Evolutionary conservation across 768 basidiomycete species (phyloP).

Genomic region (Leucocoprinus leucothites): DNA sequence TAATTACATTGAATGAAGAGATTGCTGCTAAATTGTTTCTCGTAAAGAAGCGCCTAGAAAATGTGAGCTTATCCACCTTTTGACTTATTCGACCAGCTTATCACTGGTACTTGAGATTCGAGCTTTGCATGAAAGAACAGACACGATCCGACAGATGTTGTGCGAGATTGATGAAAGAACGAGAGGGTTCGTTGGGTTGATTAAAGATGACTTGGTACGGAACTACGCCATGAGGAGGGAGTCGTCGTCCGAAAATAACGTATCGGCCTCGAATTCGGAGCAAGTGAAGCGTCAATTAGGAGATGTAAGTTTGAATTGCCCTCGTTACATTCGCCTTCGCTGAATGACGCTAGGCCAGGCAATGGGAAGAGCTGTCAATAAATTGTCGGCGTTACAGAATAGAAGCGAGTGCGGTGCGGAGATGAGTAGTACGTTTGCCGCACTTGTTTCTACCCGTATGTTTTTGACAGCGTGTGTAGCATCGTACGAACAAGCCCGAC

Average conservation of each 20-base stretch:
- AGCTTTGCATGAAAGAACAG: neutral
- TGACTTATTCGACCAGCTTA: neutral
- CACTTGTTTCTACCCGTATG: neutral
- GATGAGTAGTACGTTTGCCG: conserved; percentile 1
- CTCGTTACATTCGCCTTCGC: neutral
- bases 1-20: neutral
- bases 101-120: neutral
- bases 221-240: neutral
- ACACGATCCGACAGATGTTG: neutral
- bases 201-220: neutral
- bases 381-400: neutral
- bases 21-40: conserved; percentile 2
- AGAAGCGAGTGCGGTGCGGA: neutral
- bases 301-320: neutral
- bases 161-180: conserved; percentile 1
- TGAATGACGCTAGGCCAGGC: neutral
- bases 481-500: neutral
- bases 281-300: neutral
- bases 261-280: neutral
- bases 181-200: neutral
- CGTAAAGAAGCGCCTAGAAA: neutral
- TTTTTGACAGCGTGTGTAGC: neutral
- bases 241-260: neutral
- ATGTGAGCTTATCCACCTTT: neutral
- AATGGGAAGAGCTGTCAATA: neutral